A percentile compares a stretch with the other conserved stretches of the same genome.
phyloP scores from a whole-genome alignment of 78 protist species.

The Tieghemostelium lacteum region DNA sequence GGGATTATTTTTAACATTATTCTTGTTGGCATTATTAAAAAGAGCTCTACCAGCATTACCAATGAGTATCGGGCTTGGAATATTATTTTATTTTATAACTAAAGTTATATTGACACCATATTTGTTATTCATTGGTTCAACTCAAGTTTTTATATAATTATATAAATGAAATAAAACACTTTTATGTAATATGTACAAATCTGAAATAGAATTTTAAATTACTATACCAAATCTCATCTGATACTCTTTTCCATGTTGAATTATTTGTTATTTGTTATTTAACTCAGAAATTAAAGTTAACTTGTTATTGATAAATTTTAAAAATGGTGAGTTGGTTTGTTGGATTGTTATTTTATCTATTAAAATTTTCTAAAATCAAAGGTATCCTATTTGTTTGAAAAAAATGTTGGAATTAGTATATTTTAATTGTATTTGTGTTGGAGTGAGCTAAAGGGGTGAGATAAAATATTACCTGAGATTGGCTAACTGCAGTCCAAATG shows the following conservation, averaged over 20 bases:
- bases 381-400: slow-evolving; percentile 65
- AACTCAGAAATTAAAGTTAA: too few species aligned
- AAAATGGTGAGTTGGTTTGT: too few species aligned
- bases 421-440: neutral
- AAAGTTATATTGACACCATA: slow-evolving; percentile 81
- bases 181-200: too few species aligned
- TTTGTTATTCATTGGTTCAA: slow-evolving; percentile 25
- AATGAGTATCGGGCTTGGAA: slow-evolving; percentile 93
- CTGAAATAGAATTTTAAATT: too few species aligned
- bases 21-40: slow-evolving; percentile 86
- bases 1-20: slow-evolving; percentile 91
- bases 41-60: slow-evolving; percentile 98
- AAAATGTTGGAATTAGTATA: neutral
- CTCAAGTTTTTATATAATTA: slow-evolving; percentile 50
- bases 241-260: too few species aligned
- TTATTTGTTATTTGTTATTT: too few species aligned
- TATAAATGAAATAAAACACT: too few species aligned
- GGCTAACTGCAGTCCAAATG: slow-evolving; percentile 87
- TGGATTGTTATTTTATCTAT: slow-evolving; percentile 4
- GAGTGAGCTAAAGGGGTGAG: neutral
- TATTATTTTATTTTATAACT: slow-evolving; percentile 87
- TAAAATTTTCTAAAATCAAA: slow-evolving; percentile 77
- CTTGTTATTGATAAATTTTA: too few species aligned
- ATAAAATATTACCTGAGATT: slow-evolving; percentile 54
- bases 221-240: too few species aligned